Conservation (phyloP, 2,329 filamentous ascomycete genomes). For the Metarhizium sp. region DNA sequence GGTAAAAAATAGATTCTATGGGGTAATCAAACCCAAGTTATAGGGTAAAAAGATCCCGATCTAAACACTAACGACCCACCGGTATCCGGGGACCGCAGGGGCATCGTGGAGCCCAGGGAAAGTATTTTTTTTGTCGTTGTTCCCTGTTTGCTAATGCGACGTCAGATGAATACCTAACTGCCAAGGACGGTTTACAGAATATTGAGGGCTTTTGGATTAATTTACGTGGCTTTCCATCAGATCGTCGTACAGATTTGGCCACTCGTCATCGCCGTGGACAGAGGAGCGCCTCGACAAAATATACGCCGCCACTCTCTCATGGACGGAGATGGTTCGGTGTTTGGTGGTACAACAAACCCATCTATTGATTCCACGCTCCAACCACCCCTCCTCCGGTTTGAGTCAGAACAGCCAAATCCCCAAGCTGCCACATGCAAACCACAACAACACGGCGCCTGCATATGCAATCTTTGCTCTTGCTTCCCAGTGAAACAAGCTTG, state of each 20-base stretch:
- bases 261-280: too few species aligned
- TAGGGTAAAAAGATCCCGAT: slow-evolving; percentile 10
- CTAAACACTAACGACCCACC: background rate
- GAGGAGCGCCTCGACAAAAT: too few species aligned
- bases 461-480: background rate
- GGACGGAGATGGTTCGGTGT: background rate
- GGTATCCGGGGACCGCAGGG: background rate
- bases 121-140: background rate
- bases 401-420: too few species aligned
- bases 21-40: slow-evolving; percentile 9
- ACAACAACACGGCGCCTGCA: background rate
- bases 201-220: too few species aligned
- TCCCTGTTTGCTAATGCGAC: too few species aligned
- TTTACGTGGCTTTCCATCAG: too few species aligned
- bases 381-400: too few species aligned
- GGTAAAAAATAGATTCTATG: slow-evolving; percentile 15
- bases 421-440: background rate
- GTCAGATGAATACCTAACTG: too few species aligned
- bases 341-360: background rate
- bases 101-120: slow-evolving; percentile 1
- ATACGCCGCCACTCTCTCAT: background rate
- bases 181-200: too few species aligned
- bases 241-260: too few species aligned
- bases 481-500: background rate
- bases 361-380: background rate